Conservation (phyloP, 805 yeast genomes). For the Saturnispora saitoi region DNA sequence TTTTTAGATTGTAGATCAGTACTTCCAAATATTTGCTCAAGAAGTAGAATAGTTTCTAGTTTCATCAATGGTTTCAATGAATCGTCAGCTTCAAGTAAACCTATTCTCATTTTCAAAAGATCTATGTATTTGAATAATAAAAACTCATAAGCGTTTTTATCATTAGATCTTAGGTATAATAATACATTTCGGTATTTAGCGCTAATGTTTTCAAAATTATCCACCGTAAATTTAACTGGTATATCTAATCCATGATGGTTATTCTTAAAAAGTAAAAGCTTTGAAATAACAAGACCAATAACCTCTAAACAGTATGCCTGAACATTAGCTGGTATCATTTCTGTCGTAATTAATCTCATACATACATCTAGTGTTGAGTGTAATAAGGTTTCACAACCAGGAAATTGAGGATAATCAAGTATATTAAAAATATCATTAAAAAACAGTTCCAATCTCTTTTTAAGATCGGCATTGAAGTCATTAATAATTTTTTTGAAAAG, state of each 20-base stretch:
- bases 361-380: conserved; percentile 37
- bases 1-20: not conserved
- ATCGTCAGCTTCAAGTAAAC: not conserved
- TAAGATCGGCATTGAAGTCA: conserved; percentile 24
- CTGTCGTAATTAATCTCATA: conserved; percentile 22
- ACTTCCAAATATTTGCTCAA: not conserved
- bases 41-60: not conserved
- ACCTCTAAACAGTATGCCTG: conserved; percentile 51
- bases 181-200: not conserved
- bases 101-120: not conserved
- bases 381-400: conserved; percentile 47
- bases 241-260: not conserved
- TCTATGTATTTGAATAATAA: not conserved
- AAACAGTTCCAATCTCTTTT: conserved; percentile 41
- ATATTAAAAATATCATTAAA: conserved; percentile 48
- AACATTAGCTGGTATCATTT: conserved; percentile 29
- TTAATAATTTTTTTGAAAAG: conserved; percentile 25
- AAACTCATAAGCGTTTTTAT: not conserved
- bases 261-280: conserved; percentile 32
- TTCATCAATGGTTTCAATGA: not conserved
- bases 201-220: conserved; percentile 8
- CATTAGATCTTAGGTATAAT: not conserved
- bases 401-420: conserved; percentile 50
- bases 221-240: conserved; percentile 5
- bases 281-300: conserved; percentile 52